A percentile compares a stretch with the other conserved stretches of the same genome.
Evolutionary conservation across 2,329 filamentous ascomycete species (phyloP).

Genomic region (Stachybotrys elegans): DNA sequence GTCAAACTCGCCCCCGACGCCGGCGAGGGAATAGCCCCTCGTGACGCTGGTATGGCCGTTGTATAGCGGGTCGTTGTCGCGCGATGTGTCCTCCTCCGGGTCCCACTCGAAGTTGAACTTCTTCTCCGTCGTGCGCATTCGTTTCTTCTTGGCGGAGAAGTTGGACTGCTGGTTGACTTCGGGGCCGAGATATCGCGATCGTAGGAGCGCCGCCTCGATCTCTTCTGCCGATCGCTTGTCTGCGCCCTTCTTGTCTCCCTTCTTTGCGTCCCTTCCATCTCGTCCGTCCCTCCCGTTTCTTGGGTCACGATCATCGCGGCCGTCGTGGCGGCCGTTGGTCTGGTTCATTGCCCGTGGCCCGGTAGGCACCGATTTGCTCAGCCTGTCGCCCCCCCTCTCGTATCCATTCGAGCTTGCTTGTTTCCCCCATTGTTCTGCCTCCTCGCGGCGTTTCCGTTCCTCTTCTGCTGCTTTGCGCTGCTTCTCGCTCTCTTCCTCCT

Average conservation of each 20-base stretch:
- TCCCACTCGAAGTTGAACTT: conserved; percentile 99
- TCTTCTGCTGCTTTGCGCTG: conserved; percentile 45
- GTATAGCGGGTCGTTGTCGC: conserved; percentile 71
- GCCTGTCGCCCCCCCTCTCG: conserved; percentile 16
- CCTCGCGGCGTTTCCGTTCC: conserved; percentile 68
- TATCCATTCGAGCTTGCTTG: conserved; percentile 23
- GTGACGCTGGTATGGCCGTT: conserved; percentile 20
- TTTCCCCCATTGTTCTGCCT: conserved; percentile 38
- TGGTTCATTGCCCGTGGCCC: conserved; percentile 62
- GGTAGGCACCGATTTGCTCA: conserved; percentile 50
- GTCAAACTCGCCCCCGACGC: conserved; percentile 46
- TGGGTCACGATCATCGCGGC: conserved; percentile 40
- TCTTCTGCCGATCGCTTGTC: conserved; percentile 48
- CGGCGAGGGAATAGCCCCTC: conserved; percentile 36
- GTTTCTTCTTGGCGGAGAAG: conserved; percentile 94
- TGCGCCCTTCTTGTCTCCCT: conserved; percentile 27
- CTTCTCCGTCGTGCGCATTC: conserved; percentile 84
- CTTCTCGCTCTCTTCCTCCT: conserved; percentile 61
- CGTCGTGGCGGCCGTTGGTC: conserved; percentile 38
- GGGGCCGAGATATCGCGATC: conserved; percentile 85
- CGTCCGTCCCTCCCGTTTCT: conserved; percentile 39
- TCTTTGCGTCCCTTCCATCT: conserved; percentile 23
- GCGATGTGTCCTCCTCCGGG: conserved; percentile 76
- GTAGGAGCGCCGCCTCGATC: conserved; percentile 68
- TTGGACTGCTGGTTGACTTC: conserved; percentile 77